Conservation (phyloP, 176 grass and related monocot species). For the Eremochloa ophiuroides region DNA sequence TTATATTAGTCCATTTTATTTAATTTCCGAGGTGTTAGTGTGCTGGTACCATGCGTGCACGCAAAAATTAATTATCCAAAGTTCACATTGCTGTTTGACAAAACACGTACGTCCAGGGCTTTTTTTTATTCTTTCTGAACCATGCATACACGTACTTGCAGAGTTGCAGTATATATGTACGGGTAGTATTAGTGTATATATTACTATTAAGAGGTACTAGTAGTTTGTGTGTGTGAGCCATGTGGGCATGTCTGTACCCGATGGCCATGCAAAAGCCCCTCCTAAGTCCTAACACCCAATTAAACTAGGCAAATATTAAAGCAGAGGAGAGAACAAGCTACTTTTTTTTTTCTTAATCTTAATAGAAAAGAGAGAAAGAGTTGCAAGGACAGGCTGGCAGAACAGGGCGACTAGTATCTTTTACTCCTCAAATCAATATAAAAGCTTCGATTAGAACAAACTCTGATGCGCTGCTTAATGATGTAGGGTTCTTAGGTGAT, state of each 20-base stretch:
- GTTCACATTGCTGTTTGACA: not conserved
- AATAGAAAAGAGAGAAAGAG: too few relatives aligned
- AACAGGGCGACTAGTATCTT: too few relatives aligned
- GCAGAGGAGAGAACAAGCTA: too few relatives aligned
- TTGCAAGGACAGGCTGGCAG: too few relatives aligned
- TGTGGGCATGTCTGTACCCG: not conserved
- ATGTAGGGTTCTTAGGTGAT: conserved; percentile 33
- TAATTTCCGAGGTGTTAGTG: too few relatives aligned
- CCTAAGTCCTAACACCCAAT: too few relatives aligned
- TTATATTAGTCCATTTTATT: too few relatives aligned
- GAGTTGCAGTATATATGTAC: not conserved
- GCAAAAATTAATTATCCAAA: not conserved
- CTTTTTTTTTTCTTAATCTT: too few relatives aligned
- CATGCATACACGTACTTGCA: not conserved
- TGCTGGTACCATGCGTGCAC: not conserved
- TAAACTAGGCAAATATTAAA: too few relatives aligned
- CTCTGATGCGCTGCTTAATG: not conserved
- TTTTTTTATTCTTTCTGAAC: not conserved
- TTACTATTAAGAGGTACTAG: too few relatives aligned
- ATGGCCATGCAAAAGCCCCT: not conserved
- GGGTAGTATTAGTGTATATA: too few relatives aligned
- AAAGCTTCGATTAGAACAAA: not conserved
- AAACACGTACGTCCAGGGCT: not conserved
- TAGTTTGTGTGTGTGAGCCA: not conserved
- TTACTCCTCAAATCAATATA: too few relatives aligned